Conservation (phyloP, 495 filamentous ascomycete species). For the Aspergillus panamensis region DNA sequence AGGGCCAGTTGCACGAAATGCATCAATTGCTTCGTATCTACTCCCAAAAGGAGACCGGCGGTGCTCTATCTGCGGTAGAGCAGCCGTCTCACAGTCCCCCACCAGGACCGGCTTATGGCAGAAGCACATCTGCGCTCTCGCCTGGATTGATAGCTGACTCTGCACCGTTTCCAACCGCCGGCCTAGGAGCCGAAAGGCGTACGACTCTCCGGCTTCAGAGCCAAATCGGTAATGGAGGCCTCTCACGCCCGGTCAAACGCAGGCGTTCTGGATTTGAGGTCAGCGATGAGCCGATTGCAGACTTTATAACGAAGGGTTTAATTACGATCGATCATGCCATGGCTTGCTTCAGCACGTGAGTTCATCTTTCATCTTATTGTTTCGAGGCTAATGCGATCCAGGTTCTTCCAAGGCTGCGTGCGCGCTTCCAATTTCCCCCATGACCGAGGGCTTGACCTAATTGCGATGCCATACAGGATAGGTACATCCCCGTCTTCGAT, state of each 20-base stretch:
- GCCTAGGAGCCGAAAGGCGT: too few relatives aligned
- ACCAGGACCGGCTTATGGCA: too few relatives aligned
- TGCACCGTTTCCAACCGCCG: too few relatives aligned
- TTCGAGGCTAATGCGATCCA: conserved; percentile 13
- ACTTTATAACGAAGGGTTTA: conserved; percentile 37
- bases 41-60: too few relatives aligned
- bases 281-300: conserved; percentile 32
- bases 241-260: conserved; percentile 17
- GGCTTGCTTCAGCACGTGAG: conserved; percentile 36
- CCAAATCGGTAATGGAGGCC: background rate
- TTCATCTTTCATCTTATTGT: background rate
- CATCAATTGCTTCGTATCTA: conserved; percentile 20
- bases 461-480: conserved; percentile 26
- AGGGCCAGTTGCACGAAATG: conserved; percentile 31
- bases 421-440: background rate
- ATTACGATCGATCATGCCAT: conserved; percentile 34
- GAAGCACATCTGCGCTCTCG: too few relatives aligned
- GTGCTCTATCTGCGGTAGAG: too few relatives aligned
- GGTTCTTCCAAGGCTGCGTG: conserved; percentile 47
- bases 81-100: too few relatives aligned
- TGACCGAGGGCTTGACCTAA: background rate
- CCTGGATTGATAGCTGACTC: too few relatives aligned
- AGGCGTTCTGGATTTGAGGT: conserved; percentile 39
- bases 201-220: background rate
- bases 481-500: conserved; percentile 48